Percentiles rank a stretch among this genome's conserved stretches.
These are phyloP conservation scores for Aspergillus latus DNA, from an alignment of 2,329 filamentous ascomycete species.

Conservation along the genomic window DNA sequence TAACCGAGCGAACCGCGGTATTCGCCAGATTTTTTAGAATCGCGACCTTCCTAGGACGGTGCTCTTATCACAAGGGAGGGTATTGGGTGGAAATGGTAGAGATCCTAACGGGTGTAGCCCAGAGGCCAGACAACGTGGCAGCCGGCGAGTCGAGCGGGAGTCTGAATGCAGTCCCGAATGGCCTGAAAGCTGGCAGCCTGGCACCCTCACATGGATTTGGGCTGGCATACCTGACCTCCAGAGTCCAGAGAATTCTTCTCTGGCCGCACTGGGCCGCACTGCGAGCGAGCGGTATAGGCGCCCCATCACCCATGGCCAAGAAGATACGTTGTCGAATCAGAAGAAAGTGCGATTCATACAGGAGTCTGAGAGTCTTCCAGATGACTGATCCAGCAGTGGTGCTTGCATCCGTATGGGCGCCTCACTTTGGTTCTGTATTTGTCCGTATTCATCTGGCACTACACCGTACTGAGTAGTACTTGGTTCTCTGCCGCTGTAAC, in stretches of 20 bases:
- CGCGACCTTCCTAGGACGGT: too few species aligned
- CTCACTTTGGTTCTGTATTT: conserved; percentile 31
- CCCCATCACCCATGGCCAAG: too few species aligned
- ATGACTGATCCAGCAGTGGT: conserved; percentile 18
- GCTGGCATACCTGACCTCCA: neutral
- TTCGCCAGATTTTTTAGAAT: neutral
- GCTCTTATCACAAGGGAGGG: conserved; percentile 3
- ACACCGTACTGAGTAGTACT: too few species aligned
- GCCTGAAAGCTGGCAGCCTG: conserved; percentile 15
- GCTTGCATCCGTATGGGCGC: conserved; percentile 39
- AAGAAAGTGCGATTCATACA: neutral
- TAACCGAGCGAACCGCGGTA: conserved; percentile 8
- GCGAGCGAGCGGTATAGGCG: neutral
- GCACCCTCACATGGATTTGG: conserved; percentile 7
- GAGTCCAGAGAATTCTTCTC: too few species aligned
- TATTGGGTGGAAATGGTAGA: conserved; percentile 5
- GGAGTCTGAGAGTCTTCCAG: conserved; percentile 5
- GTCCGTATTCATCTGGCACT: neutral
- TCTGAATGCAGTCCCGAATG: conserved; percentile 15
- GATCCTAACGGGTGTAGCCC: conserved; percentile 22
- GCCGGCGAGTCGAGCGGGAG: conserved; percentile 22
- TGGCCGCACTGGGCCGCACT: too few species aligned
- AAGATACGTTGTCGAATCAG: conserved; percentile 14
- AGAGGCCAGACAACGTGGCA: conserved; percentile 24
- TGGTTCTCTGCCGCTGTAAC: neutral